Base-by-base conservation (phyloP, 2,329 filamentous ascomycete genomes). In the Neopestalotiopsis rosae region DNA sequence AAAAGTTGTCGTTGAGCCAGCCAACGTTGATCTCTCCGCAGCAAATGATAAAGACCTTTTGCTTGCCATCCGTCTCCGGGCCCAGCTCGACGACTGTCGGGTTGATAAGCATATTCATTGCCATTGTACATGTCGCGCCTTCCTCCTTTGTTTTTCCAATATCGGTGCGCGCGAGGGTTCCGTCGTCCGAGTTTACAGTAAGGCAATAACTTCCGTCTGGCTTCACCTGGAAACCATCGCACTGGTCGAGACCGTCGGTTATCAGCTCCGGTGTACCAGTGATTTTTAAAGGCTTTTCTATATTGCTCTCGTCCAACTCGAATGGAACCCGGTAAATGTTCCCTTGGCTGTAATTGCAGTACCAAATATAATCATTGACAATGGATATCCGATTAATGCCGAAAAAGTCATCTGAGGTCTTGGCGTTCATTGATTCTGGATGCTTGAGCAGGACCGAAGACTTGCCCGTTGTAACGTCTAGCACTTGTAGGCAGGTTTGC, bases 21-120 rank as follows among this genome's bases (percentile, higher is more conserved):
- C 78, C 72, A 77, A 78, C 73, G 58, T 78, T 73, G 63, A 78
- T 76, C 68, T 76, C 72, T 20, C 77, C 77, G 63, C 73, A 76
- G 69, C 77, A 79, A 3, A 77, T 72, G 14, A 78, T 69, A 32
- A 73, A 76, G 20, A 79, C 58, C 66, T 73, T 76, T n/a, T 70
- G 69, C 67, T 73, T 71, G 12, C 56, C 68, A 45, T 73, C 67
- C 12, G 14, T 28, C 20, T 68, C 49, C 40, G 71, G 67, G 9
- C 67, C 66, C 13, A 78, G 62, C 66, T 77, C 74, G 2, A 78
- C 68, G 5, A 74, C 71, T 1, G 76, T 77, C 17, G 77, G 77
- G n/a, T 70, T 72, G 56, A 77, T 73, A n/a, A 79, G 72, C 58
- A 72, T 75, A 17, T 68, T 67, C 69, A 76, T 14, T 62, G 64